Evolutionary conservation across 257 asterid genomes (phyloP).

Genomic region (Fraxinus excelsior): DNA sequence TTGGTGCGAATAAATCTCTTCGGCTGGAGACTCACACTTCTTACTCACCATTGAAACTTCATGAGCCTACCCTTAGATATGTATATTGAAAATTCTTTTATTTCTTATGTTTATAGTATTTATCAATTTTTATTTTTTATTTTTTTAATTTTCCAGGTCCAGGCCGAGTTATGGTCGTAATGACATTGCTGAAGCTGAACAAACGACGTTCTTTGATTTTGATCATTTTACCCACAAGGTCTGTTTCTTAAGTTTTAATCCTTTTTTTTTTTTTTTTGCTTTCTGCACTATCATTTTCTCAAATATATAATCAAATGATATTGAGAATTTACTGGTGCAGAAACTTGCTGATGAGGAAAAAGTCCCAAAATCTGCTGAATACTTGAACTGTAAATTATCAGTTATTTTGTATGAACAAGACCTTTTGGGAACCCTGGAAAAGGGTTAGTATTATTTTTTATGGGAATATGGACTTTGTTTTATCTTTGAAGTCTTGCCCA

Average conservation of each 20-base stretch:
- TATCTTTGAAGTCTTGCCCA: no score
- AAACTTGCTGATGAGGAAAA: neutral
- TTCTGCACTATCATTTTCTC: neutral
- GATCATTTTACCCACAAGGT: constrained; percentile 24
- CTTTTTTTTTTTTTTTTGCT: neutral
- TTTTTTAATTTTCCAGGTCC: neutral
- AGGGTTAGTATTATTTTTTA: neutral
- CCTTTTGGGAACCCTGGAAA: neutral
- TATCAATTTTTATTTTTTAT: neutral
- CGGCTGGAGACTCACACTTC: neutral
- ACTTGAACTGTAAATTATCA: neutral
- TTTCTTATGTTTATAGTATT: no score
- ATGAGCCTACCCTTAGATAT: constrained; percentile 6
- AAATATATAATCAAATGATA: no score
- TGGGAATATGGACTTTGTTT: no score
- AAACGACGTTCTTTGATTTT: constrained; percentile 18
- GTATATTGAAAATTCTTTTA: neutral
- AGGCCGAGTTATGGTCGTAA: neutral
- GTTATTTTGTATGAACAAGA: neutral
- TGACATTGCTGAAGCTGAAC: constrained; percentile 6
- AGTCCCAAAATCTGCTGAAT: neutral
- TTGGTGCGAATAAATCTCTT: neutral
- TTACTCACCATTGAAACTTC: neutral
- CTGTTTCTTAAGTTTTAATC: neutral
- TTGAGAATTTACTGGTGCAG: neutral